These are phyloP conservation scores for Boletus chippewaensis DNA, from an alignment of 1,284 basidiomycete genomes.

Conservation along the genomic window DNA sequence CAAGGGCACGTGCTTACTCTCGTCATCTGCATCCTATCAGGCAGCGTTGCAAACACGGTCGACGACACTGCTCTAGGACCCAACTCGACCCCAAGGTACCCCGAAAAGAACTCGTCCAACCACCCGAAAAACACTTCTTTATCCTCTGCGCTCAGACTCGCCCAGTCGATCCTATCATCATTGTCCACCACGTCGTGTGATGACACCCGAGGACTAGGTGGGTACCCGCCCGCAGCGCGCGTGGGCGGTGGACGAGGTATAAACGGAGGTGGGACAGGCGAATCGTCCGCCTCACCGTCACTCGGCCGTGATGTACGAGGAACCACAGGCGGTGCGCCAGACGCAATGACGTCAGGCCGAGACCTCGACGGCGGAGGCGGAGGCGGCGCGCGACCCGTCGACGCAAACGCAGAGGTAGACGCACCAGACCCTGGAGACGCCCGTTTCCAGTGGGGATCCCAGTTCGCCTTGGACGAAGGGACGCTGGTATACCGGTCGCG, in stretches of 20 bases:
- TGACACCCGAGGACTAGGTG: constrained; percentile 10
- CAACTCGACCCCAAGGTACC: constrained; percentile 29
- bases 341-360: constrained; percentile 7
- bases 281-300: background rate
- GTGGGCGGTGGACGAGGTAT: constrained; percentile 13
- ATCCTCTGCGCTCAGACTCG: constrained; percentile 55
- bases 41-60: background rate
- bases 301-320: constrained; percentile 7
- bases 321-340: constrained; percentile 1
- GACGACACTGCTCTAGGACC: constrained; percentile 3
- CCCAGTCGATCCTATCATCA: constrained; percentile 51
- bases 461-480: constrained; percentile 53
- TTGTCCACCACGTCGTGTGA: constrained; percentile 6
- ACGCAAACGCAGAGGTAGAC: constrained; percentile 12
- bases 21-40: background rate
- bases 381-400: constrained; percentile 3
- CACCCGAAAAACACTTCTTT: constrained; percentile 67
- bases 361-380: constrained; percentile 18
- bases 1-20: constrained; percentile 12
- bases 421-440: constrained; percentile 15
- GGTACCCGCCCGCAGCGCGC: constrained; percentile 23
- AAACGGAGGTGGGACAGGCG: background rate
- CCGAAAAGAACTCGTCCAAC: constrained; percentile 72
- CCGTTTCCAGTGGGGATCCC: constrained; percentile 43
- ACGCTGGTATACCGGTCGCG: constrained; percentile 51